A percentile compares a stretch with the other conserved stretches of the same genome.
Evolutionary conservation across 768 basidiomycete species (phyloP).

Genomic region (Tulasnella sp.): DNA sequence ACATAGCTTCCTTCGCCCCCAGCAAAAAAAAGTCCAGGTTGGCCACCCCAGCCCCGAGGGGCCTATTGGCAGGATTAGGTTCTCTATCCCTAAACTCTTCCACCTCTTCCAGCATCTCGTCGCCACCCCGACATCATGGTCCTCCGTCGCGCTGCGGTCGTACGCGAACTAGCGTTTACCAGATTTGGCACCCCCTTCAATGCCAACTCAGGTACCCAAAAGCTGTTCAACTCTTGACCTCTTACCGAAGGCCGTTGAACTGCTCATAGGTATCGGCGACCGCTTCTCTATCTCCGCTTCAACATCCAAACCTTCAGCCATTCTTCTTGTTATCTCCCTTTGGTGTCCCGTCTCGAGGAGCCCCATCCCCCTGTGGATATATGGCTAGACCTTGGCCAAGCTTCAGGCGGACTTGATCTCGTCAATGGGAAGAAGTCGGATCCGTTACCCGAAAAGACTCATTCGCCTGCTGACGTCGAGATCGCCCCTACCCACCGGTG

Average conservation of each 20-base stretch:
- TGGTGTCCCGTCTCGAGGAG: slow-evolving; percentile 14
- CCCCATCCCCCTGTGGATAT: not conserved
- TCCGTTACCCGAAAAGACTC: not conserved
- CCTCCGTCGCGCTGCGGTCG: not conserved
- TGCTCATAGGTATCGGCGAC: not conserved
- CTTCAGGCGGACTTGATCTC: not conserved
- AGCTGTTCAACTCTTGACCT: not conserved
- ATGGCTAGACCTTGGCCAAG: not conserved
- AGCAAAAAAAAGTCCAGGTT: not conserved
- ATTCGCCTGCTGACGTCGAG: not conserved
- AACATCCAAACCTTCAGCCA: not conserved
- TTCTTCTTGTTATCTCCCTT: not conserved
- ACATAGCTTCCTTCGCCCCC: not conserved
- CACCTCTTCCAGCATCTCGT: not conserved
- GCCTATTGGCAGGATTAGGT: not conserved
- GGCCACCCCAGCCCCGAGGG: not conserved
- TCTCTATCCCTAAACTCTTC: not conserved
- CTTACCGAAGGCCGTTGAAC: not conserved
- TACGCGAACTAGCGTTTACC: not conserved
- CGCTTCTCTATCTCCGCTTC: not conserved
- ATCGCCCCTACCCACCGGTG: not conserved
- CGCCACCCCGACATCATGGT: not conserved
- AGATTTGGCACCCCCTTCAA: not conserved
- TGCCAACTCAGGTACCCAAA: not conserved
- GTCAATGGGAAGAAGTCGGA: not conserved